Base-by-base conservation (phyloP, 306 rosid species). In the Cucurbita pepo region DNA sequence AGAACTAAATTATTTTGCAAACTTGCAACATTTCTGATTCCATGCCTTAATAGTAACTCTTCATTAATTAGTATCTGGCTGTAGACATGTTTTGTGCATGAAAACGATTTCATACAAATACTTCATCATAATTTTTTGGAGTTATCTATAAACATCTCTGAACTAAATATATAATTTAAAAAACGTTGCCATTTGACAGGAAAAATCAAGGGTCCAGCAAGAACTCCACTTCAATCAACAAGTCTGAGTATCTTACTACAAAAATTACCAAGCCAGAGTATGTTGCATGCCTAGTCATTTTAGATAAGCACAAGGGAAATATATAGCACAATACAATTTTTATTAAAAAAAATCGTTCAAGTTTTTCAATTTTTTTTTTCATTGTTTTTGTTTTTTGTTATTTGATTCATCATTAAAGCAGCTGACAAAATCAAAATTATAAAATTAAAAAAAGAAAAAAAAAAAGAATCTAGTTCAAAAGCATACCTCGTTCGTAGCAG, bases 401-500 rank as follows among this genome's bases (percentile, higher is more conserved):
- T n/a, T 54, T 10, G 5, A 3, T 44, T 16, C 77, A 58, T 74
- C 16, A 14, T 72, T 8, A 72, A 41, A 38, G 66, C 54, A 58
- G 15, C 36, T 0, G 12, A 44, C 47, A 56, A 30, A 30, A 58
- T 64, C 1, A 11, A 73, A 3, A 5, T 37, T 18, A 25, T 64
- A 50, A 30, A 30, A 2, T 2, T 0, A 30, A 30, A 30, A 30
- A 30, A 30, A 4, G 50, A 52, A 56, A 71, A 60, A 19, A 37
- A 55, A 22, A 22, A 48, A 50, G 13, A 53, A 5, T 66, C 56
- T 41, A 15, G 34, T 1, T 55, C 12, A 43, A 45, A 56, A 40
- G 77, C 64, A 81, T 41, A 82, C 98, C 86, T 83, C 86, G 82
- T 78, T 93, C 86, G 44, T 87, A 93, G 71, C 88, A 90, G 58